These are phyloP conservation scores for Leccinum insolens DNA, from an alignment of 1,284 basidiomycete species.

Conservation along the genomic window DNA sequence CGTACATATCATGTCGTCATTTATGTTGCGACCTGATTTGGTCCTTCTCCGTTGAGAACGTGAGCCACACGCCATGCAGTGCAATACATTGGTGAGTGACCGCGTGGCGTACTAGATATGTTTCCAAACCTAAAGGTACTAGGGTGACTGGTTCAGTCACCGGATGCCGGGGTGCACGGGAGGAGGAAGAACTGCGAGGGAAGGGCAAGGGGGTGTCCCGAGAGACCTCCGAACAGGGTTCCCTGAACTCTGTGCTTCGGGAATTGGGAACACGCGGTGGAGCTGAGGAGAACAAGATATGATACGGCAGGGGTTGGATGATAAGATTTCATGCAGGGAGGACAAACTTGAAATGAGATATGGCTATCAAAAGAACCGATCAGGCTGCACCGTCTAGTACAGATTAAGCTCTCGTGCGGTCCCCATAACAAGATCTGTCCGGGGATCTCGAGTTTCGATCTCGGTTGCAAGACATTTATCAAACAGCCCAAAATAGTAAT, in stretches of 20 bases:
- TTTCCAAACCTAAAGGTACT: not conserved
- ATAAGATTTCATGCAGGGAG: constrained; percentile 1
- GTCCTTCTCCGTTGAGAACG: constrained; percentile 17
- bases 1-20: not conserved
- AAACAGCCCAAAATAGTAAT: constrained; percentile 7
- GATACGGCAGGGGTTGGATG: not conserved
- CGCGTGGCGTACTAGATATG: not conserved
- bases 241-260: not conserved
- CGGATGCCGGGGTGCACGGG: not conserved
- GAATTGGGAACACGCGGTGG: not conserved
- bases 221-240: not conserved
- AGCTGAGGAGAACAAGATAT: not conserved
- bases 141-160: not conserved
- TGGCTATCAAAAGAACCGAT: not conserved
- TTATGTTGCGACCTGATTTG: not conserved
- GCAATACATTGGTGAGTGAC: constrained; percentile 1
- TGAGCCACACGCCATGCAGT: constrained; percentile 9
- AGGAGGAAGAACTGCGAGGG: not conserved
- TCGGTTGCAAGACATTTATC: constrained; percentile 4
- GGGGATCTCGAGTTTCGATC: not conserved
- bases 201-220: not conserved
- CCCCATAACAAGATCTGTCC: not conserved
- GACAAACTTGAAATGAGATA: not conserved
- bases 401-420: not conserved
- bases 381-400: not conserved